Base-by-base conservation (phyloP, 2,329 filamentous ascomycete species). In the Aspergillus tamarii region DNA sequence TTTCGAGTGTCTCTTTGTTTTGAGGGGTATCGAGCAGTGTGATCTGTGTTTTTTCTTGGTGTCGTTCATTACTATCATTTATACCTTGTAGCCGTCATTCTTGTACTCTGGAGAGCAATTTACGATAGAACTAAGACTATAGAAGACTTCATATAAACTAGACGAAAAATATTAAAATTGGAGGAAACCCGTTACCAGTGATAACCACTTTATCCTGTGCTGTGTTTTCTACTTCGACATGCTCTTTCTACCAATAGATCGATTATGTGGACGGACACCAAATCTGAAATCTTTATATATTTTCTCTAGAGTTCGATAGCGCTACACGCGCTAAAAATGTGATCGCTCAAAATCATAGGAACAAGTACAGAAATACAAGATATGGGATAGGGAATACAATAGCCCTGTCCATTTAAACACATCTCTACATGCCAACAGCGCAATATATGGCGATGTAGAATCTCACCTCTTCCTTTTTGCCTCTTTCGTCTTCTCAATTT, bases 321-420 rank as follows among this genome's bases (percentile, higher is more conserved):
- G 59, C 59, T 56, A 28, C 41, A 23, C 32, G 52, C 21, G 52
- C 43, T 61, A 61, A 43, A 45, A 39, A 26, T n/a, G 9, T 23
- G 3, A 55, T 36, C 52, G 52, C 52, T 55, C 52, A 55, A 55
- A 55, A 26, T 4, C 11, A 55, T 12, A 39, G 30, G 19, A 14
- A 55, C n/a, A 21, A 55, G 23, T 39, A 55, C 52, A 36, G 30
- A 2, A 23, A 36, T 54, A 36, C 11, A 54, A 34, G 21, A 21
- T 52, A 54, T 54, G 30, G 50, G 52, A 39, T 7, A 39, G 32
- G 34, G 4, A 55, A 16, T 39, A 39, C 11, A 14, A 55, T 23
- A 39, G 12, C 12, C 52, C 14, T 23, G 28, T n/a, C 21, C 32
- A 52, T 19, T 48, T 28, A 32, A 11, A 16, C 32, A 39, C n/a